A percentile compares a stretch with the other conserved stretches of the same genome.
Evolutionary conservation across 2,329 filamentous ascomycete species (phyloP).

Genomic region (Claviceps sp.): DNA sequence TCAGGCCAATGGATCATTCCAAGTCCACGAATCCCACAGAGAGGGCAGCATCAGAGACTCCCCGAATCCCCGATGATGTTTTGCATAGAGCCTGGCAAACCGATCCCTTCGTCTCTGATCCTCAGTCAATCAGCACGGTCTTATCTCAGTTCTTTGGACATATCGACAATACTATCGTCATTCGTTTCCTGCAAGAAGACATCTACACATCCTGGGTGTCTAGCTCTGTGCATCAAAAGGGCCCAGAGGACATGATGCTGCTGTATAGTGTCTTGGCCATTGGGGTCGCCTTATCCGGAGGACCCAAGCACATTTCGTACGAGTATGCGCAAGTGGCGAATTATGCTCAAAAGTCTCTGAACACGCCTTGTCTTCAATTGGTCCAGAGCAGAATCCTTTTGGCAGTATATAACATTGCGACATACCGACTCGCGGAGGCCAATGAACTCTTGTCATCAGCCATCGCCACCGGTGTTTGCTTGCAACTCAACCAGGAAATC

Average conservation of each 20-base stretch:
- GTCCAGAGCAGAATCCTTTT: slow-evolving; percentile 56
- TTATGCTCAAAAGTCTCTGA: slow-evolving; percentile 31
- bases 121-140: slow-evolving; percentile 24
- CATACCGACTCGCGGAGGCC: slow-evolving; percentile 43
- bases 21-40: slow-evolving; percentile 25
- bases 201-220: slow-evolving; percentile 25
- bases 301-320: slow-evolving; percentile 22
- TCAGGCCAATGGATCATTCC: slow-evolving; percentile 22
- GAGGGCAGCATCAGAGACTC: slow-evolving; percentile 24
- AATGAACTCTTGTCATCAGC: slow-evolving; percentile 53
- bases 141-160: slow-evolving; percentile 30
- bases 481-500: slow-evolving; percentile 52
- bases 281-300: slow-evolving; percentile 25
- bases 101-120: slow-evolving; percentile 33
- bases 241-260: slow-evolving; percentile 31
- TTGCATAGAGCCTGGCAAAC: slow-evolving; percentile 35
- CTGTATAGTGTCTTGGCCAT: slow-evolving; percentile 30
- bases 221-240: slow-evolving; percentile 22
- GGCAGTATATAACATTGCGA: slow-evolving; percentile 51
- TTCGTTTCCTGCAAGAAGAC: slow-evolving; percentile 28
- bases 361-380: slow-evolving; percentile 37
- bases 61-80: slow-evolving; percentile 35
- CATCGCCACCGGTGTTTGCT: slow-evolving; percentile 41
- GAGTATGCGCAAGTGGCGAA: slow-evolving; percentile 39
- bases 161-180: slow-evolving; percentile 26